These are phyloP conservation scores for Solanum lycopersicoides DNA, from an alignment of 257 asterid species.

Conservation along the genomic window DNA sequence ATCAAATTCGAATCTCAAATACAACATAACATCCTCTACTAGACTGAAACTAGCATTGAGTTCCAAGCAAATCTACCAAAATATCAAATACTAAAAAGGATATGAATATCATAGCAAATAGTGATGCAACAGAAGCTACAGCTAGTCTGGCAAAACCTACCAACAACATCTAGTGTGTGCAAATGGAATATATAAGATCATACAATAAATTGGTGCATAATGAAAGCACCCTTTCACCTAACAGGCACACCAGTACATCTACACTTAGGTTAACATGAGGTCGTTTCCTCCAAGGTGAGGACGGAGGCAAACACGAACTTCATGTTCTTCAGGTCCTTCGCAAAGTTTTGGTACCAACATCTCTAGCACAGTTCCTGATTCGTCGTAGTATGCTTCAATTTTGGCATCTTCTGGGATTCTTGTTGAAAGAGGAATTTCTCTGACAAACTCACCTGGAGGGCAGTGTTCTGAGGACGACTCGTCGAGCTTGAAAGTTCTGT, in stretches of 20 bases:
- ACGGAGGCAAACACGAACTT: constrained; percentile 84
- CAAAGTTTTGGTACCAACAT: constrained; percentile 78
- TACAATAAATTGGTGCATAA: not conserved
- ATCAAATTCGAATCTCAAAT: not conserved
- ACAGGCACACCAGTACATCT: not conserved
- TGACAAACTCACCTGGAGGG: constrained; percentile 84
- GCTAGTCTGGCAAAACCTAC: not conserved
- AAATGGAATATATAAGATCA: not conserved
- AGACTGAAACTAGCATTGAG: not conserved
- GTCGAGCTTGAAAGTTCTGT: constrained; percentile 70
- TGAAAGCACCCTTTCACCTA: not conserved
- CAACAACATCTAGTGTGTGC: not conserved
- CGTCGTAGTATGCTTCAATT: constrained; percentile 78
- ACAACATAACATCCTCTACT: not conserved
- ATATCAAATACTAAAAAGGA: not conserved
- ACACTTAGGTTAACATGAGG: constrained; percentile 50
- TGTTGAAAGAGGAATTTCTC: constrained; percentile 76
- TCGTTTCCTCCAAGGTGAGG: constrained; percentile 60
- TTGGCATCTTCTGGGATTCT: constrained; percentile 90
- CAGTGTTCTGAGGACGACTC: constrained; percentile 75
- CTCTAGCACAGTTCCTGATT: constrained; percentile 73
- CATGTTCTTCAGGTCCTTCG: constrained; percentile 81
- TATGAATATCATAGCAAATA: not conserved
- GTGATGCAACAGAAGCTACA: not conserved
- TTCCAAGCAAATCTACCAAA: not conserved